Evolutionary conservation across 768 basidiomycete genomes (phyloP).

Genomic region (Lactarius trivialis): DNA sequence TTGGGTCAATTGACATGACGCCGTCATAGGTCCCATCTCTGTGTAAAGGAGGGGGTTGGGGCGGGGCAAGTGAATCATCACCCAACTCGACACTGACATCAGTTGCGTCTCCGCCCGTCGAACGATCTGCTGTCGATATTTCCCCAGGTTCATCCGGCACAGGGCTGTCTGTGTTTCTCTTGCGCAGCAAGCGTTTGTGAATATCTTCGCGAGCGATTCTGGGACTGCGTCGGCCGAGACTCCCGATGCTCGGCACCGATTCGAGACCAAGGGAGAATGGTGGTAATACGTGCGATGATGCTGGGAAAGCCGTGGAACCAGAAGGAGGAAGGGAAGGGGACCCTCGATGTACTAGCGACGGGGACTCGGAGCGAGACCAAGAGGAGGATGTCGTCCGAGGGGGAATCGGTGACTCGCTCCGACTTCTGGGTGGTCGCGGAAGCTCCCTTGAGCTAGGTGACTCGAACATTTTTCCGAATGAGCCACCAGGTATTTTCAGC

Average conservation of each 20-base stretch:
- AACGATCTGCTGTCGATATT: background rate
- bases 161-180: conserved; percentile 41
- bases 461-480: conserved; percentile 5
- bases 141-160: conserved; percentile 21
- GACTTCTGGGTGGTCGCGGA: conserved; percentile 12
- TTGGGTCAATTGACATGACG: conserved; percentile 31
- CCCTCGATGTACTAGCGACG: background rate
- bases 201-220: conserved; percentile 52
- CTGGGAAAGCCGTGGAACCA: conserved; percentile 16
- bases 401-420: conserved; percentile 18
- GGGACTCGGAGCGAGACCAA: background rate
- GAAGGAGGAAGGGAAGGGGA: conserved; percentile 16
- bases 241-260: conserved; percentile 22
- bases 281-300: conserved; percentile 19
- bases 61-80: background rate
- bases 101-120: background rate
- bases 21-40: conserved; percentile 30
- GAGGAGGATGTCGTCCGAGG: background rate
- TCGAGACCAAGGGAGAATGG: conserved; percentile 14
- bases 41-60: conserved; percentile 2
- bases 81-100: background rate
- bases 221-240: conserved; percentile 30
- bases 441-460: conserved; percentile 17
- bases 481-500: conserved; percentile 3
- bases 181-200: conserved; percentile 41